phyloP scores from a whole-genome alignment of 108 stramenopile genomes.

The Fragilaria crotonensis region DNA sequence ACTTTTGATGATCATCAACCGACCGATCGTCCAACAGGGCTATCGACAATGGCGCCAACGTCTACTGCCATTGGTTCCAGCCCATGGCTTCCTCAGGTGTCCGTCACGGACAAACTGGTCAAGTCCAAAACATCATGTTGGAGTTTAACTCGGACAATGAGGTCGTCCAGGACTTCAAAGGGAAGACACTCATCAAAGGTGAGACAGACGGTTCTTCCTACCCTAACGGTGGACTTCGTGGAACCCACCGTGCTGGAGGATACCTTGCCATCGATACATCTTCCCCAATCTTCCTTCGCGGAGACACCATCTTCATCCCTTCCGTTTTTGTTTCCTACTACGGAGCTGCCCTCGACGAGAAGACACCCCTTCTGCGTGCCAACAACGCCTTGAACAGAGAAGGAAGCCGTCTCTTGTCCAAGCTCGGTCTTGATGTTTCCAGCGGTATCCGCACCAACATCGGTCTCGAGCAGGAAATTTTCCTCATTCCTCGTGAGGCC shows the following conservation, averaged over 20 bases:
- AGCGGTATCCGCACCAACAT: conserved; percentile 73
- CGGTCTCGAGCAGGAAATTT: conserved; percentile 96
- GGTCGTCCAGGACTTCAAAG: conserved; percentile 87
- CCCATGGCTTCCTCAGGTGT: conserved; percentile 88
- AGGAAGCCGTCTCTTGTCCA: conserved; percentile 69
- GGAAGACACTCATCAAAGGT: conserved; percentile 86
- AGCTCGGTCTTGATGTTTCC: conserved; percentile 65
- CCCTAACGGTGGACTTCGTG: conserved; percentile 94
- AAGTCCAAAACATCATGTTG: conserved; percentile 94
- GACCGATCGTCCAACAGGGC: conserved; percentile 43
- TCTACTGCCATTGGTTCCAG: conserved; percentile 96
- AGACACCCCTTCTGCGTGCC: conserved; percentile 90
- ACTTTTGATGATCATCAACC: too few species aligned
- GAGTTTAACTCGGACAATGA: conserved; percentile 72
- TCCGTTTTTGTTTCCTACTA: conserved; percentile 87
- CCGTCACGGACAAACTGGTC: conserved; percentile 87
- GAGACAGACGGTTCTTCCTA: conserved; percentile 94
- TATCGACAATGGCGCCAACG: conserved; percentile 86
- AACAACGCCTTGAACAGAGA: conserved; percentile 83
- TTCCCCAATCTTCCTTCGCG: conserved; percentile 85
- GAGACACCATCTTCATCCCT: conserved; percentile 93
- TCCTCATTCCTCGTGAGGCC: conserved; percentile 87
- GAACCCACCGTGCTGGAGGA: conserved; percentile 89
- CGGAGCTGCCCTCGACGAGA: conserved; percentile 93
- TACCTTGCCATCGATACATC: conserved; percentile 88